Conservation (phyloP, 495 filamentous ascomycete species). For the Chaetomium cochliodes region DNA sequence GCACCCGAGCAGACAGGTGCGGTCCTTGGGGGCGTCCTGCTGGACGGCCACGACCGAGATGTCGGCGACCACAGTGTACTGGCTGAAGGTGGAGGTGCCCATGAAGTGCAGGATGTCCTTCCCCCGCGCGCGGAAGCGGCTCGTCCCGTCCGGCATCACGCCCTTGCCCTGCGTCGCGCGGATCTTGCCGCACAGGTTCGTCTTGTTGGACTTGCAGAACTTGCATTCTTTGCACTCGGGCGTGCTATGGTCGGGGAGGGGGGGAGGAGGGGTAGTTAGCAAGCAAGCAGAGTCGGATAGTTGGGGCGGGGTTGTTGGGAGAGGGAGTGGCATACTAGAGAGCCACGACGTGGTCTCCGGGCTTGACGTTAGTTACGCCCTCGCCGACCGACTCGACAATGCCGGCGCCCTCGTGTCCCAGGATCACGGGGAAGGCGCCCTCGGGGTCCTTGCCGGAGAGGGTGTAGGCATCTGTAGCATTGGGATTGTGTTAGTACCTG, state of each 20-base stretch:
- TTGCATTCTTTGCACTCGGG: slow-evolving; percentile 98
- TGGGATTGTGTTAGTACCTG: too few relatives aligned
- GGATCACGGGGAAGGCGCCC: slow-evolving; percentile 93
- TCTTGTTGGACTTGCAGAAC: slow-evolving; percentile 99
- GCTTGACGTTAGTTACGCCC: slow-evolving; percentile 89
- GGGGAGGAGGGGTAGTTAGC: too few relatives aligned
- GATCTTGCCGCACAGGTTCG: slow-evolving; percentile 99
- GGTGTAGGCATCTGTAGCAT: slow-evolving; percentile 82
- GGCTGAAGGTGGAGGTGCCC: slow-evolving; percentile 97
- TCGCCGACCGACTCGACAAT: slow-evolving; percentile 96
- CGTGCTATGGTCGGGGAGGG: slow-evolving; percentile 57
- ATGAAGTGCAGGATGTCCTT: slow-evolving; percentile 97
- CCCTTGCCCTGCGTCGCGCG: slow-evolving; percentile 92
- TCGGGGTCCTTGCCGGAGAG: slow-evolving; percentile 97
- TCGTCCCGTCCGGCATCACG: slow-evolving; percentile 97
- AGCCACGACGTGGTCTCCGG: slow-evolving; percentile 89
- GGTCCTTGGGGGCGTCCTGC: slow-evolving; percentile 88
- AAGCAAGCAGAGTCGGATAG: too few relatives aligned
- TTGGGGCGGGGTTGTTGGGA: too few relatives aligned
- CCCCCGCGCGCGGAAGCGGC: slow-evolving; percentile 90
- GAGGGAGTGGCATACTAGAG: slow-evolving; percentile 67
- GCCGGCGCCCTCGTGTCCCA: slow-evolving; percentile 96
- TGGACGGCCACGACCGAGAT: slow-evolving; percentile 97
- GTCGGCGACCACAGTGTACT: slow-evolving; percentile 98
- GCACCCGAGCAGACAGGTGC: slow-evolving; percentile 91